Evolutionary conservation across 108 stramenopile species (phyloP), one percentile per base, ranked within the genome.

Genomic region (Licmophora abbreviata): DNA sequence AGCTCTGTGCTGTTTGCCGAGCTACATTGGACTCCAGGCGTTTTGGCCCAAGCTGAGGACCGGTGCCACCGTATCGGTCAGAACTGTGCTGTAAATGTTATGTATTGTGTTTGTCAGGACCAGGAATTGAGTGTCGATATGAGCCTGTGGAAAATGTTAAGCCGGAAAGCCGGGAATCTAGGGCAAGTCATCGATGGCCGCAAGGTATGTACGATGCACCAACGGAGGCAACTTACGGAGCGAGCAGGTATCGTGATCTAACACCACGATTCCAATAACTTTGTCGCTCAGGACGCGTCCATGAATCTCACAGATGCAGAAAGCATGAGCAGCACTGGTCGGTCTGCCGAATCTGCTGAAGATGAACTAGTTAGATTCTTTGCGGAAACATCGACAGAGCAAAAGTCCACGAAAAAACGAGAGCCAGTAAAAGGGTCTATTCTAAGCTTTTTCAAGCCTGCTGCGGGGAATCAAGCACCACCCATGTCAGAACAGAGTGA

Each of bases 31-130:
- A 88, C 87, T 12, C 92, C 93, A 14, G 85, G 86, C 23, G 85
- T 93, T 25, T 51, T 96, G 44, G 70, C 90, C 8, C 95, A 96
- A 41, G 93, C 93, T 0, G 95, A 96, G 68, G 95, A 96, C 76
- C 77, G 95, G 5, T 80, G 82, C 17, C 95, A 96, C 73, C 83
- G 95, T n/a, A 88, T 94, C 25, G 92, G 90, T 14, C 95, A 95
- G 63, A 41, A 26, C 4, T 66, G 74, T 40, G 64, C 73, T 10
- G 93, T 94, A 4, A 89, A 93, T 58, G 66, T 96, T 0, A 65
- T 84, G 63, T 92, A 92, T 60, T 85, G 83, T 10, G 69, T 95
- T 7, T 76, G 77, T 49, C 69, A 77, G 44, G 85, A 78, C 58
- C 42, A 40, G 27, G 65, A 71, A 0, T 27, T 68, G 17, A 69